Evolutionary conservation across 108 stramenopile species (phyloP), one percentile per base, ranked within the genome.

Genomic region (Fragilariopsis cylindrus): DNA sequence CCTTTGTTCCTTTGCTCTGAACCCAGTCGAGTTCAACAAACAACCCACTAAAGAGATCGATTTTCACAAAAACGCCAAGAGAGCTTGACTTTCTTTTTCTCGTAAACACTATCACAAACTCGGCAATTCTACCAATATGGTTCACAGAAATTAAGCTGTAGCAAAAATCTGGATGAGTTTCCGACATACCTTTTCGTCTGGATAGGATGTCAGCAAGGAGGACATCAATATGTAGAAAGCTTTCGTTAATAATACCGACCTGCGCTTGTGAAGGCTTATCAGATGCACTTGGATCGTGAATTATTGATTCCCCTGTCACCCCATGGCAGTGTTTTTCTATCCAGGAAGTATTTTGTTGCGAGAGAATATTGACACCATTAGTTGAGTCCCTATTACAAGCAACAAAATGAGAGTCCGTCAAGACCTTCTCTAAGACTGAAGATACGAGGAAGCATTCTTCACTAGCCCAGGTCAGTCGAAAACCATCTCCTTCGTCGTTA

Each of bases 401-500:
- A 9, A 6, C 40, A 55, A 48, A 19, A 54, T 42, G 46, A 45
- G 46, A 46, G 55, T 67, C 56, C 30, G 7, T 55, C 40, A 12
- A 13, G 39, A 41, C 63, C 48, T n/a, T 68, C 53, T 16, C 39
- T 39, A 44, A 58, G 53, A 40, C 30, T 43, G 55, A 58, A 43
- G n/a, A 39, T 40, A 44, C 39, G 40, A 63, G 39, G n/a, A 68
- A 19, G 60, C 63, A 80, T 2, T 56, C 43, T 13, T 77, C 60
- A 7, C 78, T 65, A 9, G 83, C 76, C 90, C 90, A 91, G 11
- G 84, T 87, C 48, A 91, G 67, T 41, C 90, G 84, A 71, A 86
- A 89, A 4, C 88, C 88, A 76, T 89, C 88, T 41, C 80, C 85
- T 75, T 91, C 90, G 65, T 91, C 86, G 72, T 87, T 89, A 52